Percentiles rank a stretch among this genome's conserved stretches.
Evolutionary conservation across 1,284 basidiomycete genomes (phyloP).

Genomic region (Apiotrichum gracile): DNA sequence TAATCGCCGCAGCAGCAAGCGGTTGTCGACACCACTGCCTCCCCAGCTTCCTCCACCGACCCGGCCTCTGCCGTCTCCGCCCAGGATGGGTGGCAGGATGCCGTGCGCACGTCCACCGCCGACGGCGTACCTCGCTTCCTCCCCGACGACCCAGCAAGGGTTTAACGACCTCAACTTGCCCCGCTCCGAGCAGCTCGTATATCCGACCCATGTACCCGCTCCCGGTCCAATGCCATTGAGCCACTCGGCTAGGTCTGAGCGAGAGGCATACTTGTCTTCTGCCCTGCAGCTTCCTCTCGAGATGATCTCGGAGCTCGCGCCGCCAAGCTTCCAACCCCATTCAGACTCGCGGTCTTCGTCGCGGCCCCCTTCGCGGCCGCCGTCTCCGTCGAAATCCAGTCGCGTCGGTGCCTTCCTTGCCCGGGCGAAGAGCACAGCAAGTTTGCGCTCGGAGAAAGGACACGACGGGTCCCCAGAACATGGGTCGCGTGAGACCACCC

Average conservation of each 20-base stretch:
- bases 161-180: not conserved
- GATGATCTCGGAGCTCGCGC: constrained; percentile 21
- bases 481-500: too few species aligned
- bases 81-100: not conserved
- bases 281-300: constrained; percentile 34
- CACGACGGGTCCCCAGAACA: too few species aligned
- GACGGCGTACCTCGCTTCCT: not conserved
- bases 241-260: constrained; percentile 13
- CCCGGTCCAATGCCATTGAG: not conserved
- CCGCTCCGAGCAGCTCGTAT: constrained; percentile 2
- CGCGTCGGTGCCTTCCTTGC: not conserved
- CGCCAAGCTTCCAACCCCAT: not conserved
- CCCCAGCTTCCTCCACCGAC: not conserved
- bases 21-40: not conserved
- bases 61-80: not conserved
- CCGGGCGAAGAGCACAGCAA: not conserved
- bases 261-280: constrained; percentile 34
- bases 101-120: not conserved
- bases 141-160: not conserved
- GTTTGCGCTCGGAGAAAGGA: not conserved
- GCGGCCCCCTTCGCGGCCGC: not conserved
- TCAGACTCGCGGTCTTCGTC: too few species aligned
- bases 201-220: not conserved
- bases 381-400: not conserved
- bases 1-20: not conserved